Base-by-base conservation (phyloP, 2,329 filamentous ascomycete genomes). In the Pseudopithomyces chartarum region DNA sequence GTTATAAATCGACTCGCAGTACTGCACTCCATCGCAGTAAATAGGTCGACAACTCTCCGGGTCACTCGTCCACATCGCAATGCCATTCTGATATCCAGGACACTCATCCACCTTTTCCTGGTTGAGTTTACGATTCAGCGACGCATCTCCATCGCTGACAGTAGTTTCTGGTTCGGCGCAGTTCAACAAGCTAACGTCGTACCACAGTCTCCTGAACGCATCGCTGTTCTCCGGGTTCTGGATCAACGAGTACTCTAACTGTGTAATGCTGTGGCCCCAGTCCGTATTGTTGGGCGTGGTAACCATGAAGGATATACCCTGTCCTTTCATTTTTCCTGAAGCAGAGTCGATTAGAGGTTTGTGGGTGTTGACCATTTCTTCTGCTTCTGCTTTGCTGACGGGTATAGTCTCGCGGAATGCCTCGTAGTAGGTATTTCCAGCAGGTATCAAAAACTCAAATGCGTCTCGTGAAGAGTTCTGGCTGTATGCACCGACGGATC, bases 121-220 rank as follows among this genome's bases (percentile, higher is more conserved):
- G 32, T 38, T 52, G 5, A 13, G 26, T 17, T 33, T 19, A 13
- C 15, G 12, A 11, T 51, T 22, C 36, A 19, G 13, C n/a, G 13
- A 32, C 8, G 48, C 22, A 6, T 39, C 11, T 2, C 10, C n/a
- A 32, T 52, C 50, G 20, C 29, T 44, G 6, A 45, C 40, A 8
- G 11, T 17, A 22, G 15, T 26, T n/a, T 5, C 22, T 19, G 19
- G 19, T 15, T 44, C 39, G 6, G 52, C 57, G 23, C 61, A 65
- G 39, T 65, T 56, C 5, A 62, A 49, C 8, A 62, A 51, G 32
- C 58, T 61, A 33, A 65, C 39, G 23, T 65, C 63, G 51, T 63
- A 63, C 19, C 59, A 45, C 22, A 65, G 32, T 22, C 46, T 38
- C n/a, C 17, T 38, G 38, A 54, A 61, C 2, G n/a, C 54, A 36